These are phyloP conservation scores for Nakaseomyces bracarensis DNA, from an alignment of 1,139 yeast genomes.

Conservation along the genomic window DNA sequence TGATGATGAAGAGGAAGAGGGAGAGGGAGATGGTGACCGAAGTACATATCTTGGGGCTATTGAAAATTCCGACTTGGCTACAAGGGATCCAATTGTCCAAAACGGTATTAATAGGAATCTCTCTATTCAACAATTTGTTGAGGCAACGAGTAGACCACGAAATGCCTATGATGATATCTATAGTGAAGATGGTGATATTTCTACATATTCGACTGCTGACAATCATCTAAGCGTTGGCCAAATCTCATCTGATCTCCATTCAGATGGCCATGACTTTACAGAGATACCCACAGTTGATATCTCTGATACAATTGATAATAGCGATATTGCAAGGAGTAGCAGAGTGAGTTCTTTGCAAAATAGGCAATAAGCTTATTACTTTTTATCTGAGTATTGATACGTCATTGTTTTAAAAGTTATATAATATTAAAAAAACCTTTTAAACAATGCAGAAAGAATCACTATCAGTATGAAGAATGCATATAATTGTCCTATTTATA, in stretches of 20 bases:
- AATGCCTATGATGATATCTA: slow-evolving; percentile 19
- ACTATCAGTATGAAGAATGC: too few relatives aligned
- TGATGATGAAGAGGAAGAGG: slow-evolving; percentile 15
- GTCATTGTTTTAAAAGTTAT: background rate
- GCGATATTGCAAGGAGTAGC: slow-evolving; percentile 13
- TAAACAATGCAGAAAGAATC: too few relatives aligned
- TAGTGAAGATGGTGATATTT: slow-evolving; percentile 11
- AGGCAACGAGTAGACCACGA: slow-evolving; percentile 17
- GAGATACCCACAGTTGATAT: slow-evolving; percentile 19
- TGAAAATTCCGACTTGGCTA: background rate
- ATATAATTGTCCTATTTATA: background rate
- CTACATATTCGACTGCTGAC: slow-evolving; percentile 3
- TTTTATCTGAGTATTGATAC: background rate
- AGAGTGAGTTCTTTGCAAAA: slow-evolving; percentile 14
- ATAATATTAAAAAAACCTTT: too few relatives aligned
- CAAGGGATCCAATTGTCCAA: slow-evolving; percentile 6
- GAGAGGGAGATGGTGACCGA: slow-evolving; percentile 9
- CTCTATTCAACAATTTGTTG: slow-evolving; percentile 22
- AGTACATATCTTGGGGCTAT: slow-evolving; percentile 3
- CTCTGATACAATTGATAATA: slow-evolving; percentile 18
- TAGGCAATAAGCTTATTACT: slow-evolving; percentile 7
- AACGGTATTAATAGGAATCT: slow-evolving; percentile 11
- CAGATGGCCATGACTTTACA: slow-evolving; percentile 19
- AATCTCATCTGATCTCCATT: slow-evolving; percentile 1
- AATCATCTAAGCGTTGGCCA: slow-evolving; percentile 8